Percentiles rank a stretch among this genome's conserved stretches.
Conservation (phyloP, 2,329 filamentous ascomycete species). For the Dichotomopilus funicola region DNA sequence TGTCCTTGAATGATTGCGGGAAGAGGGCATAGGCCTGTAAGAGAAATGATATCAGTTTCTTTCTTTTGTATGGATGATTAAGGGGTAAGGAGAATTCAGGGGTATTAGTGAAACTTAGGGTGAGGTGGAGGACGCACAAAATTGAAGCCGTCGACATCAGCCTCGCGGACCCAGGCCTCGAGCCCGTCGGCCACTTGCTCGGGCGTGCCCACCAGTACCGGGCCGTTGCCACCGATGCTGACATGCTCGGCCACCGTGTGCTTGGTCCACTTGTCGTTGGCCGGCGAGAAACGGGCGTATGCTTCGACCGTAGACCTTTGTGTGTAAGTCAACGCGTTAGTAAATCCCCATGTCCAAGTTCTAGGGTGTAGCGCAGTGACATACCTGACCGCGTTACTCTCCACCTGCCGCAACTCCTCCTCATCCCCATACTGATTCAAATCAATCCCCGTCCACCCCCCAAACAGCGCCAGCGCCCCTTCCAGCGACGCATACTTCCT, state of each 20-base stretch:
- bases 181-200: not conserved
- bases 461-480: conserved; percentile 2
- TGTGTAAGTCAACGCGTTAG: not conserved
- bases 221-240: not conserved
- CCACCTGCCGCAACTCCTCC: conserved; percentile 2
- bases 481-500: not conserved
- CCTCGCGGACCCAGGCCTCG: not conserved
- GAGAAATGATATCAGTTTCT: not conserved
- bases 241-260: not conserved
- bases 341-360: not conserved
- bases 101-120: too few relatives aligned
- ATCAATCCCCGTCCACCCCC: conserved; percentile 4
- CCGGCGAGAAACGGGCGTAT: not conserved
- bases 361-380: not conserved
- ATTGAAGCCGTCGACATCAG: not conserved
- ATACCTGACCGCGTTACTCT: not conserved
- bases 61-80: not conserved
- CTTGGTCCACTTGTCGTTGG: conserved; percentile 2
- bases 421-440: not conserved
- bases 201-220: not conserved
- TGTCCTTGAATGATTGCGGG: not conserved
- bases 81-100: not conserved
- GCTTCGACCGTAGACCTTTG: not conserved
- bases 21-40: not conserved
- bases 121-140: not conserved